These are phyloP conservation scores for Neofusicoccum ribis DNA, from an alignment of 2,329 filamentous ascomycete genomes.

Conservation along the genomic window DNA sequence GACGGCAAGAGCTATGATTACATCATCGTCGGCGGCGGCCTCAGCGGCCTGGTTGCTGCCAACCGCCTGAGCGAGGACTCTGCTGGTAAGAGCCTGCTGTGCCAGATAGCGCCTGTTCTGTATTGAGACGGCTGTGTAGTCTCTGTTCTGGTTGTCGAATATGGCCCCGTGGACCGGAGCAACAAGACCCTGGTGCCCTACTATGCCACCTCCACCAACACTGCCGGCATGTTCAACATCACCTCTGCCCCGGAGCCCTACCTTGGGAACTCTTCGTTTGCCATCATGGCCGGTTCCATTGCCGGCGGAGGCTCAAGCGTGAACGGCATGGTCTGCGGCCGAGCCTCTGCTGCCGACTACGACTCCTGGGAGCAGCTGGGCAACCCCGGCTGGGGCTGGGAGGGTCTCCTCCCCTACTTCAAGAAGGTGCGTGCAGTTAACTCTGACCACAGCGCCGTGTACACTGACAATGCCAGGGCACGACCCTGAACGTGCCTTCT, in stretches of 20 bases:
- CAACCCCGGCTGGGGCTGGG: conserved; percentile 61
- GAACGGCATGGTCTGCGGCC: conserved; percentile 38
- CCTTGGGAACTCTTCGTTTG: conserved; percentile 26
- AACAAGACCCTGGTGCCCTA: conserved; percentile 26
- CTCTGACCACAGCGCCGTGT: no score
- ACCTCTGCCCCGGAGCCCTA: conserved; percentile 33
- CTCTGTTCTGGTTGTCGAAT: conserved; percentile 25
- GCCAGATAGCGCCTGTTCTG: no score
- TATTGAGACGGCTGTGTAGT: background rate
- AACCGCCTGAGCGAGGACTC: conserved; percentile 36
- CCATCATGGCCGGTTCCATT: conserved; percentile 36
- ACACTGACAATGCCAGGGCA: conserved; percentile 26
- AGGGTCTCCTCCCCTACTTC: conserved; percentile 36
- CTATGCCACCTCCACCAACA: conserved; percentile 5
- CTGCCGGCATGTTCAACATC: conserved; percentile 9
- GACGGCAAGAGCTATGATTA: conserved; percentile 28
- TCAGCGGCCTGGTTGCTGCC: conserved; percentile 31
- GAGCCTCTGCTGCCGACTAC: conserved; percentile 28
- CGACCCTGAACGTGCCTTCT: conserved; percentile 30
- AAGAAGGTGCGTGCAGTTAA: conserved; percentile 21
- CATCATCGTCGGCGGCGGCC: conserved; percentile 29
- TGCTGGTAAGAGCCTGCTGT: background rate
- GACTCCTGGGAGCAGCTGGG: conserved; percentile 61
- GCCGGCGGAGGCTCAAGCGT: conserved; percentile 40
- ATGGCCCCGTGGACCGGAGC: conserved; percentile 35